Evolutionary conservation across 768 basidiomycete genomes (phyloP).

Genomic region (Kondoa subrosea): DNA sequence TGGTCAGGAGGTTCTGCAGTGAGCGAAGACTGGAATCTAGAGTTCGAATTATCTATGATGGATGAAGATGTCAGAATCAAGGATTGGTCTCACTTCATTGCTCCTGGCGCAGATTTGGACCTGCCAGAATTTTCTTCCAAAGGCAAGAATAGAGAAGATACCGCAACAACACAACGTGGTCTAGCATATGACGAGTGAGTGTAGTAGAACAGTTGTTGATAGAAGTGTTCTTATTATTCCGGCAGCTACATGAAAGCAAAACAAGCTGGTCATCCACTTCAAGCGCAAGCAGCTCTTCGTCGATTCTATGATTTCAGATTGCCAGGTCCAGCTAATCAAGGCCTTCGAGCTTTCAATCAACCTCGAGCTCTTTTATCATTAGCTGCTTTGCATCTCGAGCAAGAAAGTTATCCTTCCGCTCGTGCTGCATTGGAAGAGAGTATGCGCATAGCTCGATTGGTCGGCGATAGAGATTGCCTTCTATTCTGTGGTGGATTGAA

Average conservation of each 20-base stretch:
- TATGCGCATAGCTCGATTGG: not conserved
- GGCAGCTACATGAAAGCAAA: not conserved
- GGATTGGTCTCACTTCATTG: not conserved
- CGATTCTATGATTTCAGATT: not conserved
- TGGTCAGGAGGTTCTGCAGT: not conserved
- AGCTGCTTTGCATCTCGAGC: not conserved
- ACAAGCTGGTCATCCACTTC: not conserved
- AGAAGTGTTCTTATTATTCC: not conserved
- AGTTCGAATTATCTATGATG: not conserved
- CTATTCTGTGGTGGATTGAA: not conserved
- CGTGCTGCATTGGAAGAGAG: not conserved
- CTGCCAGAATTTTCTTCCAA: not conserved
- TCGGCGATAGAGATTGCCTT: not conserved
- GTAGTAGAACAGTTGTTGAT: no score
- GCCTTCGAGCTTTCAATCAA: not conserved
- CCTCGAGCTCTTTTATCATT: not conserved
- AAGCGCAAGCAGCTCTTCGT: not conserved
- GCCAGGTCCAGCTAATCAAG: not conserved
- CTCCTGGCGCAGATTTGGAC: not conserved
- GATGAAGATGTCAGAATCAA: not conserved
- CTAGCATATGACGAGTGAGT: not conserved
- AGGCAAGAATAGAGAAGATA: not conserved
- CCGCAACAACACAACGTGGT: not conserved
- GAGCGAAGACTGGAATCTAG: not conserved
- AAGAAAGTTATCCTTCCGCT: not conserved